A percentile compares a stretch with the other conserved stretches of the same genome.
Conservation (phyloP, 768 basidiomycete genomes). For the Podaxis sp. region DNA sequence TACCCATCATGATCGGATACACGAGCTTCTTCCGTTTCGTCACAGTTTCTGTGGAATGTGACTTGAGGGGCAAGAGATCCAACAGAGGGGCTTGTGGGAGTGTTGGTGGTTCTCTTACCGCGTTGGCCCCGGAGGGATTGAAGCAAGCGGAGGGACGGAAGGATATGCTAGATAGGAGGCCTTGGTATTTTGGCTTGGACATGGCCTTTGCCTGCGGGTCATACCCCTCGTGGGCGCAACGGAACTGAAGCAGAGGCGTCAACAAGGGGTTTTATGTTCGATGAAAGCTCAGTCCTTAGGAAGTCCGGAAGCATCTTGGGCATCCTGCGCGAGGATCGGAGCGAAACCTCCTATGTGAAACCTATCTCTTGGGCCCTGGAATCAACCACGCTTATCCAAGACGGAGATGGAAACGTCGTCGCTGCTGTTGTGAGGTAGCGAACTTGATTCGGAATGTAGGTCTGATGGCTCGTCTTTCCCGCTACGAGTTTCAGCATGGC, state of each 20-base stretch:
- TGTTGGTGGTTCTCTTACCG: background rate
- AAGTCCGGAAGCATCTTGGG: background rate
- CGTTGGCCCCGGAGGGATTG: background rate
- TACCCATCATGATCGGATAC: background rate
- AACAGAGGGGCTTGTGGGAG: no score
- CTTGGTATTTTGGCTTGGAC: background rate
- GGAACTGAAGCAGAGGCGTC: background rate
- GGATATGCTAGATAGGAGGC: background rate
- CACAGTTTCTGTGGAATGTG: background rate
- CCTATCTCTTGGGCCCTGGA: constrained; percentile 15
- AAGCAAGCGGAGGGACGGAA: constrained; percentile 3
- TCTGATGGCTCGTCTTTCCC: constrained; percentile 49
- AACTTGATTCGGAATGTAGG: background rate
- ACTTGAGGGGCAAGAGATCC: constrained; percentile 3
- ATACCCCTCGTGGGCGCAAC: constrained; percentile 18
- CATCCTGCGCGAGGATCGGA: constrained; percentile 20
- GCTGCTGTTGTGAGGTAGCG: background rate
- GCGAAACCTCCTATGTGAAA: constrained; percentile 23
- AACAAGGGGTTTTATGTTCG: background rate
- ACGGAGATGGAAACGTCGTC: constrained; percentile 3
- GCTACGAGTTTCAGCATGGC: constrained; percentile 65
- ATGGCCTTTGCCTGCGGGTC: constrained; percentile 20
- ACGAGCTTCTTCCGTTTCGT: background rate
- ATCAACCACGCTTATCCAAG: constrained; percentile 7
- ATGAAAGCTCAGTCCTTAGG: background rate